Percentiles rank a stretch among this genome's conserved stretches.
Conservation (phyloP, 108 stramenopile species). For the Aurantiochytrium sp. region DNA sequence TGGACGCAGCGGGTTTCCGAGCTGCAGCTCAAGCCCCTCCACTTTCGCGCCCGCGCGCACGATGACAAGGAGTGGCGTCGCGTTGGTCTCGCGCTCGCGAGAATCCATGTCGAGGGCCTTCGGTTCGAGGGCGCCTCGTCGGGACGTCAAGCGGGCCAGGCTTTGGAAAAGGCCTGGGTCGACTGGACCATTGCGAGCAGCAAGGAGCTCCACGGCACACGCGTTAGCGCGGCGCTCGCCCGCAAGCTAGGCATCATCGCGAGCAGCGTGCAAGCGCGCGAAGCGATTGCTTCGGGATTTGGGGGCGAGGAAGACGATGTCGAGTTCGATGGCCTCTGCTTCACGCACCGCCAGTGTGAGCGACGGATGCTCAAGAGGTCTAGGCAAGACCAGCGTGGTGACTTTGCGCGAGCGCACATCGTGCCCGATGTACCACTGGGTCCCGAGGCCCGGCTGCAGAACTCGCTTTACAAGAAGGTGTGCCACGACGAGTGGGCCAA, state of each 20-base stretch:
- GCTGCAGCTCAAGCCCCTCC: not conserved
- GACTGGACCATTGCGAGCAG: not conserved
- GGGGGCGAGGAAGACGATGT: not conserved
- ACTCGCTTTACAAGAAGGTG: not conserved
- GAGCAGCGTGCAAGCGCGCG: not conserved
- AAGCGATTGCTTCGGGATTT: not conserved
- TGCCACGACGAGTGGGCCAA: not conserved
- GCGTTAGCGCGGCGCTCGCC: not conserved
- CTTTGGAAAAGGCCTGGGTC: not conserved
- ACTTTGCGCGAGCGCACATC: constrained; percentile 24
- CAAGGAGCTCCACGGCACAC: not conserved
- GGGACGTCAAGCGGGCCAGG: not conserved
- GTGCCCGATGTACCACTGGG: not conserved
- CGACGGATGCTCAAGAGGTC: not conserved
- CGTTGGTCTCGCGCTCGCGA: not conserved
- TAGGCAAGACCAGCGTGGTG: not conserved
- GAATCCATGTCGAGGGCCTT: not conserved
- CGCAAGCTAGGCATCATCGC: not conserved
- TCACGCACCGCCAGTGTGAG: constrained; percentile 25
- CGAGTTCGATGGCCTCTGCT: not conserved
- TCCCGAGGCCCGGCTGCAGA: not conserved
- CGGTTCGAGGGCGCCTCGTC: not conserved
- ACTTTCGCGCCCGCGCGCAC: not conserved
- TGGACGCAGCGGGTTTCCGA: not conserved
- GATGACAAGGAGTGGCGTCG: not conserved